Evolutionary conservation across 2,329 filamentous ascomycete species (phyloP), one percentile per base, ranked within the genome.

Genomic region (Penicillium sp.): DNA sequence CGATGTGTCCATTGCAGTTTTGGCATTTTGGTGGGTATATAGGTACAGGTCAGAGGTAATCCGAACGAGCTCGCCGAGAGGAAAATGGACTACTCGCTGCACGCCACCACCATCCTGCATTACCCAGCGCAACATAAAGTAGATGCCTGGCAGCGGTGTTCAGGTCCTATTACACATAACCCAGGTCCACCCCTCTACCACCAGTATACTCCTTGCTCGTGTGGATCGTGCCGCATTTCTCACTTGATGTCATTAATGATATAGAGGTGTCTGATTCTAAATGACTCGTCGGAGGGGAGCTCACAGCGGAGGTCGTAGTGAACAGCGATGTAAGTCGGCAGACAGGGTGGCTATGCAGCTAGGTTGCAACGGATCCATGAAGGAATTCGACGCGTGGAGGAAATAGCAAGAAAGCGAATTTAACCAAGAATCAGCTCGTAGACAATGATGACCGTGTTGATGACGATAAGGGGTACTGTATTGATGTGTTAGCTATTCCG

Each of bases 381-480:
- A 26, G 11, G 30, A 16, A 22, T 37, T 31, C 22, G 11, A 7
- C 43, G 19, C 28, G 44, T 9, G 22, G 22, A 19, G 30, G 14
- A 37, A 35, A 49, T 6, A 11, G 8, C 3, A 11, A 44, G 17
- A 10, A 5, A 6, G 30, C 12, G n/a, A 17, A 37, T 26, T 82
- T 78, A 92, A 55, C 89, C 89, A 28, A 92, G 78, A 44, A 91
- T 80, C 38, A 94, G 78, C 76, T 91, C 88, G 76, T 92, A 96
- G 57, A 91, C 72, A 69, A 96, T 94, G 62, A 96, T 88, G 62
- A 92, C 73, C 6, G 87, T 86, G 74, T 96, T 96, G 68, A 93
- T 85, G 59, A 85, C 84, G 74, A 96, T 95, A 60, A 96, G 76
- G 14, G 91, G 91, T 81, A 93, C 90, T 94, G 35, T 4, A 36